Evolutionary conservation across 148 eudicot genomes (phyloP).

Genomic region (Beta vulgaris): DNA sequence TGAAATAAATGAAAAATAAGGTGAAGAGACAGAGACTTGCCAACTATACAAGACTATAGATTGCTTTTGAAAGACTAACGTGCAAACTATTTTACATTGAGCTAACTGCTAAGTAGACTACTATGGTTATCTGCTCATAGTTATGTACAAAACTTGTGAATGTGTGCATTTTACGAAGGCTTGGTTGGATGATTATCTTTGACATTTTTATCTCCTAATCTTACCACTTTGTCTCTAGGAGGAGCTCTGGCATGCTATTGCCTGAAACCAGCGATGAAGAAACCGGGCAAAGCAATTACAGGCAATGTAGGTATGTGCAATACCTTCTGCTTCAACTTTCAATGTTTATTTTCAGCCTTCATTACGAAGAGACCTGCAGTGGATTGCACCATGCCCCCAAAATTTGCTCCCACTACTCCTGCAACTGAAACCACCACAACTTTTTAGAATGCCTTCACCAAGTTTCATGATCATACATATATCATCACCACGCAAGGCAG

Average conservation of each 20-base stretch:
- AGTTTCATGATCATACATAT: slow-evolving; percentile 43
- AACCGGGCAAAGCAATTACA: slow-evolving; percentile 52
- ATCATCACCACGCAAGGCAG: slow-evolving; percentile 47
- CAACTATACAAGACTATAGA: too few species aligned
- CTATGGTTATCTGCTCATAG: too few species aligned
- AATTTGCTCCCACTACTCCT: slow-evolving; percentile 47
- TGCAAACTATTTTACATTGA: too few species aligned
- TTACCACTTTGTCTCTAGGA: slow-evolving; percentile 32
- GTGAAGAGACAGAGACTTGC: too few species aligned
- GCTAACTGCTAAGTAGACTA: too few species aligned
- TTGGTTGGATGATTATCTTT: slow-evolving; percentile 16
- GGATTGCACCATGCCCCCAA: slow-evolving; percentile 43
- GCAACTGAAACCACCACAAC: slow-evolving; percentile 60
- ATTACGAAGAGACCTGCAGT: slow-evolving; percentile 33
- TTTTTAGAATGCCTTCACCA: slow-evolving; percentile 52
- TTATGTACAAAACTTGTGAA: too few species aligned
- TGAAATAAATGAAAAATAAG: too few species aligned
- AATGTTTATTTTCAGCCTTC: slow-evolving; percentile 49
- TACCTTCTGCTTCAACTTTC: slow-evolving; percentile 56
- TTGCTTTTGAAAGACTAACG: too few species aligned
- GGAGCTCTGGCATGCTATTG: slow-evolving; percentile 24
- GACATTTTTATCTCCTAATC: slow-evolving; percentile 30
- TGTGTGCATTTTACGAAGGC: not conserved
- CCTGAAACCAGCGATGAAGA: slow-evolving; percentile 27
- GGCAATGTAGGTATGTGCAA: slow-evolving; percentile 54